Evolutionary conservation across 2,329 filamentous ascomycete genomes (phyloP).

Genomic region (Ceratocystiopsis sp.): DNA sequence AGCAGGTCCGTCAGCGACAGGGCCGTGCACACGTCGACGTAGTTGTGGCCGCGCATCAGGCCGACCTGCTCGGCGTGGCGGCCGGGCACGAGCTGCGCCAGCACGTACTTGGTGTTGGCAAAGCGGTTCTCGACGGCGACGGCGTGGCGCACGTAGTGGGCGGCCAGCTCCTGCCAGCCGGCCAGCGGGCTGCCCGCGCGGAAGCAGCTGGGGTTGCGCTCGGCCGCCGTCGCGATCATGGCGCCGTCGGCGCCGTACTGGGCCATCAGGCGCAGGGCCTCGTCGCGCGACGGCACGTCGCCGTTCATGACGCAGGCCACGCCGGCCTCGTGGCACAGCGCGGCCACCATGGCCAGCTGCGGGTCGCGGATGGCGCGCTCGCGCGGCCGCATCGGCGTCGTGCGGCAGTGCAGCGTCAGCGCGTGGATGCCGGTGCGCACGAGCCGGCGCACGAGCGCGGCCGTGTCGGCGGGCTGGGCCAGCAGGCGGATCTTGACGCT

Average conservation of each 20-base stretch:
- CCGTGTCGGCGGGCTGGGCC: conserved; percentile 58
- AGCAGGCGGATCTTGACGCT: conserved; percentile 93
- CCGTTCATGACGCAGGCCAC: conserved; percentile 95
- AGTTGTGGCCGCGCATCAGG: conserved; percentile 51
- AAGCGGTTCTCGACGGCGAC: conserved; percentile 73
- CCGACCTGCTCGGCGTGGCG: conserved; percentile 47
- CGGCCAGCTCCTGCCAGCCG: conserved; percentile 61
- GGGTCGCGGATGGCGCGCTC: conserved; percentile 70
- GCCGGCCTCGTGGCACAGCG: conserved; percentile 65
- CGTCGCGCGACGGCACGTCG: conserved; percentile 60
- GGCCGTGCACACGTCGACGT: conserved; percentile 47
- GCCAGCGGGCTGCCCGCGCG: conserved; percentile 47
- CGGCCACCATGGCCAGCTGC: conserved; percentile 63
- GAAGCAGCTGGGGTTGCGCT: conserved; percentile 85
- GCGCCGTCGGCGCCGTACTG: conserved; percentile 83
- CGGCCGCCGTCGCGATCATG: conserved; percentile 91
- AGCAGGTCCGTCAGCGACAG: conserved; percentile 44
- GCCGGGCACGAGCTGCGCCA: conserved; percentile 73
- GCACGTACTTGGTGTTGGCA: conserved; percentile 83
- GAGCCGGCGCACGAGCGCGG: conserved; percentile 58
- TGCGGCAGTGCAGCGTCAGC: conserved; percentile 87
- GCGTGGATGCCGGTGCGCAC: conserved; percentile 81
- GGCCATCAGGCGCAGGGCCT: conserved; percentile 52
- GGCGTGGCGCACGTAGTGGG: conserved; percentile 53
- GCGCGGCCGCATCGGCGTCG: conserved; percentile 83